Conservation (phyloP, 495 filamentous ascomycete genomes). For the Lasiosphaeria miniovina region DNA sequence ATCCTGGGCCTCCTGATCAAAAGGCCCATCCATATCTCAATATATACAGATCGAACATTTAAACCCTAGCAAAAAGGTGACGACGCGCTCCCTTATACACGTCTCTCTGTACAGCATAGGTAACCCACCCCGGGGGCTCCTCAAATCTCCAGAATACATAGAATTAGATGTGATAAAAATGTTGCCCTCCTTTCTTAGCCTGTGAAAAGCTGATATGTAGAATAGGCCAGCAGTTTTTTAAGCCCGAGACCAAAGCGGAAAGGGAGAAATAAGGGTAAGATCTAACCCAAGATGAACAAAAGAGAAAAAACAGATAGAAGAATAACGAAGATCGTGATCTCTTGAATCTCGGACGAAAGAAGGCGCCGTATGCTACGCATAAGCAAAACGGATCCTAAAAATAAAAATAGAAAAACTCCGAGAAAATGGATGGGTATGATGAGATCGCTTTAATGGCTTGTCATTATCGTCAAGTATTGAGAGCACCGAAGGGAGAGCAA, state of each 20-base stretch:
- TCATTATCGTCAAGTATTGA: conserved; percentile 9
- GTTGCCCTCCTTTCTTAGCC: neutral
- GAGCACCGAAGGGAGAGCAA: neutral
- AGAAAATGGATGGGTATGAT: conserved; percentile 1
- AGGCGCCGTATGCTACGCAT: neutral
- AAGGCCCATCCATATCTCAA: neutral
- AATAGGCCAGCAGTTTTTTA: neutral
- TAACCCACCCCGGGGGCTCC: neutral
- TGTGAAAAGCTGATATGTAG: neutral
- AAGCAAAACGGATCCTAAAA: neutral
- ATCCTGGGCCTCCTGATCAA: neutral
- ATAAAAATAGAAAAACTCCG: neutral
- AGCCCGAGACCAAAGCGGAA: too few species aligned
- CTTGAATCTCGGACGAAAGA: neutral
- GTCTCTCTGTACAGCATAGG: neutral
- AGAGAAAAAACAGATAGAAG: too few species aligned
- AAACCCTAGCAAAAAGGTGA: neutral
- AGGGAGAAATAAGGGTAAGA: too few species aligned
- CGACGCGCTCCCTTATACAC: neutral
- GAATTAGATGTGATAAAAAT: neutral
- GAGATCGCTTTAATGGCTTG: neutral
- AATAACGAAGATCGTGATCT: neutral
- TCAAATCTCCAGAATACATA: neutral
- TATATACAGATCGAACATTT: neutral
- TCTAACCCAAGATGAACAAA: too few species aligned